Percentiles rank a stretch among this genome's conserved stretches.
Conservation (phyloP, 2,329 filamentous ascomycete species). For the Fusarium tanahbumbuense region DNA sequence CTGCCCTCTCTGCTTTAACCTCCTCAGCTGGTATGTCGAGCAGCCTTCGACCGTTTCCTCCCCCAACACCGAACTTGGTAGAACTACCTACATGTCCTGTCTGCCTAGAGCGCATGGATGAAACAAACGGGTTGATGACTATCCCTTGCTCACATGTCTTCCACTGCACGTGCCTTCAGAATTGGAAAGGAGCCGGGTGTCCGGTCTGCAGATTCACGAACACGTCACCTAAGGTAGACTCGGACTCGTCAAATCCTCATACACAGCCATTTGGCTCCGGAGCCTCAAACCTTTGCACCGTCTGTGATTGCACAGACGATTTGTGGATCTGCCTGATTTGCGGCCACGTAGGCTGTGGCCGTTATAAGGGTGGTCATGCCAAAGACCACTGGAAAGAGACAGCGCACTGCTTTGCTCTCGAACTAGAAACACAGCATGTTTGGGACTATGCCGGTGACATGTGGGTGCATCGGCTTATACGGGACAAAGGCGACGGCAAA, state of each 20-base stretch:
- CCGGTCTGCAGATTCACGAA: slow-evolving; percentile 93
- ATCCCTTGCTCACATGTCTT: slow-evolving; percentile 98
- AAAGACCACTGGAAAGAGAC: slow-evolving; percentile 94
- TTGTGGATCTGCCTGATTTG: slow-evolving; percentile 97
- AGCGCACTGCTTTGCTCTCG: slow-evolving; percentile 90
- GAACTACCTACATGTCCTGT: slow-evolving; percentile 97
- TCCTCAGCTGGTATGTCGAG: slow-evolving; percentile 55
- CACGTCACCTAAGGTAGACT: slow-evolving; percentile 51
- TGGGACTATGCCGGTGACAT: slow-evolving; percentile 98
- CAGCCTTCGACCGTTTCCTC: slow-evolving; percentile 70
- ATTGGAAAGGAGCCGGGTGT: slow-evolving; percentile 94
- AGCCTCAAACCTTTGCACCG: slow-evolving; percentile 78
- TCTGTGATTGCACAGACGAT: slow-evolving; percentile 83
- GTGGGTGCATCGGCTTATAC: slow-evolving; percentile 95
- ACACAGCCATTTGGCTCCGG: slow-evolving; percentile 68
- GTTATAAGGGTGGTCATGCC: slow-evolving; percentile 93
- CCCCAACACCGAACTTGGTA: slow-evolving; percentile 81
- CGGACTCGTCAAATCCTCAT: slow-evolving; percentile 62
- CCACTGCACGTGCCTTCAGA: slow-evolving; percentile 94
- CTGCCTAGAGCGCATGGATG: slow-evolving; percentile 97
- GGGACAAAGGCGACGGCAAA: slow-evolving; percentile 92
- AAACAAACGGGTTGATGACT: slow-evolving; percentile 92
- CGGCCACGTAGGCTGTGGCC: slow-evolving; percentile 90
- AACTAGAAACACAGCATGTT: slow-evolving; percentile 92
- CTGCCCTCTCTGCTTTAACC: slow-evolving; percentile 71